These are phyloP conservation scores for Hirsutella rhossiliensis DNA, from an alignment of 2,329 filamentous ascomycete species.

Conservation along the genomic window DNA sequence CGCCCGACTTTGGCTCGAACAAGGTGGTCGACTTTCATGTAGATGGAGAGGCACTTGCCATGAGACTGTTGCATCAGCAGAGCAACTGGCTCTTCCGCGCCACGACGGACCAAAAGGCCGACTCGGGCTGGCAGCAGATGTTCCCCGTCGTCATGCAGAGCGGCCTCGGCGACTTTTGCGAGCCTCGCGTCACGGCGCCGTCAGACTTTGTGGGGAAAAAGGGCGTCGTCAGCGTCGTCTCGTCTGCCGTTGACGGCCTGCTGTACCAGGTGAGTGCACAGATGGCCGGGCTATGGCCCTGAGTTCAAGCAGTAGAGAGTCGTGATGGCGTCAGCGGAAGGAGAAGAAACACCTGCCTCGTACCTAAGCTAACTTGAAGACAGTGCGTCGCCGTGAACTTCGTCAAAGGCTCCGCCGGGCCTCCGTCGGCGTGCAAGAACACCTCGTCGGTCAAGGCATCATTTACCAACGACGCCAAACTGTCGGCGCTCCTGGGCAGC, in stretches of 20 bases:
- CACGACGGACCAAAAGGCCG: constrained; percentile 35
- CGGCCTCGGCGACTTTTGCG: constrained; percentile 42
- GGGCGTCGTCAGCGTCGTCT: constrained; percentile 41
- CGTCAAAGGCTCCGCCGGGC: constrained; percentile 26
- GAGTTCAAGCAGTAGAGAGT: too few species aligned
- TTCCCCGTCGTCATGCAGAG: constrained; percentile 41
- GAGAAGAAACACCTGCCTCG: too few species aligned
- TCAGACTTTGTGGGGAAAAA: constrained; percentile 39
- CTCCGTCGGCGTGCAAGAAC: constrained; percentile 22
- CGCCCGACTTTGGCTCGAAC: constrained; percentile 27
- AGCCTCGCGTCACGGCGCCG: constrained; percentile 34
- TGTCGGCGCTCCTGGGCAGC: constrained; percentile 19
- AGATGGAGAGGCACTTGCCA: constrained; percentile 38
- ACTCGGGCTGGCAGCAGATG: constrained; percentile 40
- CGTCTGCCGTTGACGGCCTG: constrained; percentile 40
- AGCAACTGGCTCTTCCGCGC: constrained; percentile 46
- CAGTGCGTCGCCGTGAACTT: constrained; percentile 46
- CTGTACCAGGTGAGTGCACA: constrained; percentile 39
- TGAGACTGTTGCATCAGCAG: constrained; percentile 37
- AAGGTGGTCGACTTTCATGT: constrained; percentile 44
- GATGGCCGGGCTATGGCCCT: background rate
- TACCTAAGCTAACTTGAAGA: background rate
- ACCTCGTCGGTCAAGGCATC: constrained; percentile 18
- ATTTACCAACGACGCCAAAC: constrained; percentile 19
- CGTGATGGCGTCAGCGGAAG: too few species aligned